These are phyloP conservation scores for Cynara cardunculus DNA, from an alignment of 129 eudicot species.

Conservation along the genomic window DNA sequence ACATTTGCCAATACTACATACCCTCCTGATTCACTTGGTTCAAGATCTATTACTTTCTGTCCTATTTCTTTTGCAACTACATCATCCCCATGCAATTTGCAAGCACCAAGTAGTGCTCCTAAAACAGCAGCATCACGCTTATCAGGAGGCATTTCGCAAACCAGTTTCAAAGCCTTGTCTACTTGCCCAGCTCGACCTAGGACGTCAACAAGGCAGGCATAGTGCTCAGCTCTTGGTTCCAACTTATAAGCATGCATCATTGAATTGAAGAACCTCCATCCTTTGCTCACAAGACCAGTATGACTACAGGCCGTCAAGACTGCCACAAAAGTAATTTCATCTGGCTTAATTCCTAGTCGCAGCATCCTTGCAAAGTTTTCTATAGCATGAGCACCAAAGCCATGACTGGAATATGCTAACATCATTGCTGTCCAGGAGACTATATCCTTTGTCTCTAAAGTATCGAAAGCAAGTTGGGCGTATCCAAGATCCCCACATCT, in stretches of 20 bases:
- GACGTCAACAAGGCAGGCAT: constrained; percentile 48
- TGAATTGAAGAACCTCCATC: constrained; percentile 42
- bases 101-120: constrained; percentile 53
- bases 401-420: constrained; percentile 50
- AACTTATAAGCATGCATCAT: constrained; percentile 41
- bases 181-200: constrained; percentile 51
- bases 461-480: constrained; percentile 35
- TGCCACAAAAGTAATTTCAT: constrained; percentile 41
- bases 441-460: constrained; percentile 35
- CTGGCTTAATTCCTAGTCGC: constrained; percentile 34
- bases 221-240: constrained; percentile 43
- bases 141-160: constrained; percentile 37
- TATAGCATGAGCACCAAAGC: constrained; percentile 37
- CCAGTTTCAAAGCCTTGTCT: constrained; percentile 37
- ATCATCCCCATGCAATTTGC: constrained; percentile 42
- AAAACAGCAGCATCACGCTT: constrained; percentile 44
- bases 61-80: constrained; percentile 29
- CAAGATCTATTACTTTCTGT: constrained; percentile 38
- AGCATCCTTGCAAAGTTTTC: constrained; percentile 48
- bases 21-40: constrained; percentile 36
- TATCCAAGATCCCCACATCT: constrained; percentile 43
- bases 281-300: constrained; percentile 53
- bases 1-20: constrained; percentile 43
- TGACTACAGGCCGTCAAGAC: constrained; percentile 58
- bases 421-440: constrained; percentile 53